phyloP scores from a whole-genome alignment of 306 rosid genomes.

The Casuarina glauca region DNA sequence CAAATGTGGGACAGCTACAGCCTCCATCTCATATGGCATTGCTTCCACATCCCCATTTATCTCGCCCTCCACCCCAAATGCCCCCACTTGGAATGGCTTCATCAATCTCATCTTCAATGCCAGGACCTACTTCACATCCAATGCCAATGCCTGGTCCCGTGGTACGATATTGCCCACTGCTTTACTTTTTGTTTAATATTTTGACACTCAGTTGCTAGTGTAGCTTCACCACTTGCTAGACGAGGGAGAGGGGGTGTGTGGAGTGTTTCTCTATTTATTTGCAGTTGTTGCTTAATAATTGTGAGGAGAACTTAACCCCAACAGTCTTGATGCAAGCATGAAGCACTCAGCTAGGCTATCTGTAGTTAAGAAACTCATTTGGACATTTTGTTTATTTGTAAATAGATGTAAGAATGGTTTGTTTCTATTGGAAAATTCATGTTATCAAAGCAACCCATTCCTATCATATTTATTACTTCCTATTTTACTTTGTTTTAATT shows the following conservation, averaged over 20 bases:
- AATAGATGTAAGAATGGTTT: background rate
- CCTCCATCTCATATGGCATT: constrained; percentile 89
- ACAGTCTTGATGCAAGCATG: constrained; percentile 1
- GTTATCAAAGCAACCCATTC: background rate
- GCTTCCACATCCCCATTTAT: constrained; percentile 80
- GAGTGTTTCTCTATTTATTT: constrained; percentile 1
- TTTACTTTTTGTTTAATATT: background rate
- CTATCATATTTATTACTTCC: background rate
- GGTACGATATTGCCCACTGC: constrained; percentile 47
- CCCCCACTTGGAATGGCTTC: constrained; percentile 72
- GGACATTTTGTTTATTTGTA: constrained; percentile 2
- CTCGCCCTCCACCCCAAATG: constrained; percentile 90
- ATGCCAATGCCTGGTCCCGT: constrained; percentile 72
- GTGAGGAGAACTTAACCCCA: background rate
- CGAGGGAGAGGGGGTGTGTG: background rate
- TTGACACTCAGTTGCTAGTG: background rate
- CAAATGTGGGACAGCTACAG: constrained; percentile 82
- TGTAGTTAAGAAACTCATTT: background rate
- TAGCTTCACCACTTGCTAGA: background rate
- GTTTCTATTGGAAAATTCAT: background rate
- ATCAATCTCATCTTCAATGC: constrained; percentile 51
- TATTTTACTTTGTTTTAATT: background rate
- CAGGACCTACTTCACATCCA: constrained; percentile 52
- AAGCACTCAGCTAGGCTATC: constrained; percentile 4
- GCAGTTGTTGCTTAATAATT: constrained; percentile 7